phyloP scores from a whole-genome alignment of 139 green algal species.

The Chlorella sp. region DNA sequence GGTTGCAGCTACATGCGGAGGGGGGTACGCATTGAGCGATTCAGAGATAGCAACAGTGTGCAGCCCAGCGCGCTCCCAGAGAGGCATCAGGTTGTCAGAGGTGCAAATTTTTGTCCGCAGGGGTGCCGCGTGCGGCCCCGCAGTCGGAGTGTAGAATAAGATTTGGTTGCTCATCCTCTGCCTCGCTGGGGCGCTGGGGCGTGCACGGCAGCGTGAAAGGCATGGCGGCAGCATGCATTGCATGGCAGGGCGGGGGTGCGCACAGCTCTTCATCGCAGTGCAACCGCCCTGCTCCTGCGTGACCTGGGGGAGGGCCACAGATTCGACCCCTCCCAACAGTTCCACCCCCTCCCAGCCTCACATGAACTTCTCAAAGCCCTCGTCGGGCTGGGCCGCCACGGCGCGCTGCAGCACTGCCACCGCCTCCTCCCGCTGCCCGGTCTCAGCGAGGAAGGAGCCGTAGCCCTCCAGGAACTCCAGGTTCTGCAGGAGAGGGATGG shows the following conservation, averaged over 20 bases:
- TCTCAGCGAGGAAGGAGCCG: conserved; percentile 76
- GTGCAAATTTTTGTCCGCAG: conserved; percentile 27
- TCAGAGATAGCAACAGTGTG: too few species aligned
- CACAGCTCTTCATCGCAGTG: not conserved
- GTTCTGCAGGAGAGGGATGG: conserved; percentile 43
- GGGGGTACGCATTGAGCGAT: too few species aligned
- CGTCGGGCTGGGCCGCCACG: conserved; percentile 66
- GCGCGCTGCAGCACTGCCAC: conserved; percentile 63
- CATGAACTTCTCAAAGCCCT: conserved; percentile 90
- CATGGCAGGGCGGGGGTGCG: not conserved
- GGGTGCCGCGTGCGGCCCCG: not conserved
- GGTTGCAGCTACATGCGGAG: too few species aligned
- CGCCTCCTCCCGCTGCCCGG: conserved; percentile 65
- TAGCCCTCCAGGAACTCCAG: conserved; percentile 69
- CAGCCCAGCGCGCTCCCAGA: not conserved
- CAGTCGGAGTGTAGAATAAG: conserved; percentile 33
- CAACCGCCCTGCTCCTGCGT: not conserved
- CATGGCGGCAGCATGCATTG: not conserved
- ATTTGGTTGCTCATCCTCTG: conserved; percentile 35
- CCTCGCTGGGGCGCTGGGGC: not conserved
- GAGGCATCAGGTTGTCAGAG: conserved; percentile 49
- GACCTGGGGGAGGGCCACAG: too few species aligned
- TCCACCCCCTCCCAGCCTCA: too few species aligned
- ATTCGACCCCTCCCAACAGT: too few species aligned
- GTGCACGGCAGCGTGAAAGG: not conserved